Evolutionary conservation across 805 yeast species (phyloP), one percentile per base, ranked within the genome.

Genomic region (Wickerhamiella spandovensis): DNA sequence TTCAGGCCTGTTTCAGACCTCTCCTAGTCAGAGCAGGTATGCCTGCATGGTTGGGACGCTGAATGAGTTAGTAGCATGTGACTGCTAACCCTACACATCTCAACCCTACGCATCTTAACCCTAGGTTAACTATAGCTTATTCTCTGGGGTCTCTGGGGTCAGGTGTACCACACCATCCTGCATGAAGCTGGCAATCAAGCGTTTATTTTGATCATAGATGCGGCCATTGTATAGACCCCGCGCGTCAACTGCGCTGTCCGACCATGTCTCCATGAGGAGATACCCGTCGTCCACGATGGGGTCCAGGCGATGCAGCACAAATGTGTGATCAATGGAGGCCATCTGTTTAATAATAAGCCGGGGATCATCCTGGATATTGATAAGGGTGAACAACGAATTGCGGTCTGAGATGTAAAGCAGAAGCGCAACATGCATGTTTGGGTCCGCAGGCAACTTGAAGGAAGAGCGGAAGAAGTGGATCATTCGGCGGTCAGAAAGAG

Each of bases 151-250:
- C 12, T 39, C 25, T 24, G 25, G 43, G 39, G 20, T 35, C 5
- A 43, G 35, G 10, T 25, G 37, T 10, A 53, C 48, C n/a, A 61
- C 58, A 6, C 64, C 64, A 43, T 61, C 64, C 45, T 61, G 62
- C 46, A 58, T 51, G 48, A 63, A 63, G 9, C 61, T 56, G 44
- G 64, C 60, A n/a, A 63, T 49, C 17, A 60, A 53, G 20, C 47
- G 43, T 20, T 53, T 53, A 18, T 53, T 46, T 2, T 49, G 24
- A 23, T 56, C 60, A 46, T 51, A 63, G 32, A 63, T 58, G 4
- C 63, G 58, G 6, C 67, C 67, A 38, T 61, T 56, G 55, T 63
- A 63, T 21, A 63, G 51, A 1, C 61, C 66, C 20, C 67, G 51
- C 15, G 56, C 49, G 47, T 63, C 67, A 18, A 45, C 48, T 10